Evolutionary conservation across 139 green algal species (phyloP).

Genomic region (Coelastrella sp.): DNA sequence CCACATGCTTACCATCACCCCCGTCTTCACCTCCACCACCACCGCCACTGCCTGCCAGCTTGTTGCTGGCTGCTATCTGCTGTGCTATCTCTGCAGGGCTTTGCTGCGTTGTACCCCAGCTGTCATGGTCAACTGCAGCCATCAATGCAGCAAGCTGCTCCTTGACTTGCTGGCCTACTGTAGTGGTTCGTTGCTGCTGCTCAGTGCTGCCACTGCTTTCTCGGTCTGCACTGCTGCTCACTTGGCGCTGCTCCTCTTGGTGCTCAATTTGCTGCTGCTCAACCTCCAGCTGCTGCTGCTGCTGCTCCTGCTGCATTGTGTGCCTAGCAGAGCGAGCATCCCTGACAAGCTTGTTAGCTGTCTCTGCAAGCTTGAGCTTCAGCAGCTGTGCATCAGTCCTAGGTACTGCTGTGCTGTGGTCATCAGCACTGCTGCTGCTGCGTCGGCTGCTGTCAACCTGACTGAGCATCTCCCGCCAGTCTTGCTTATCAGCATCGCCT

Average conservation of each 20-base stretch:
- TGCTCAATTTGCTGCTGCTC: not conserved
- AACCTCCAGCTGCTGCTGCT: not conserved
- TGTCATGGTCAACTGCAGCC: constrained; percentile 32
- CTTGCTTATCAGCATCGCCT: constrained; percentile 1
- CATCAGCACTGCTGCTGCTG: constrained; percentile 19
- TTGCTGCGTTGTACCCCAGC: constrained; percentile 45
- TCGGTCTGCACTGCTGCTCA: not conserved
- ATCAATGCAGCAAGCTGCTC: constrained; percentile 23
- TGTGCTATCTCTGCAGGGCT: constrained; percentile 44
- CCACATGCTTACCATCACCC: no score
- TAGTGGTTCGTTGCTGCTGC: not conserved
- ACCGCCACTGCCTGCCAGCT: not conserved
- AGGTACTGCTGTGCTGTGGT: constrained; percentile 4
- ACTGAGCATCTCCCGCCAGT: constrained; percentile 30
- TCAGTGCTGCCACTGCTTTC: not conserved
- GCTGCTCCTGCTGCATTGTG: not conserved
- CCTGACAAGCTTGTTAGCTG: constrained; percentile 2
- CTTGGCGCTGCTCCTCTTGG: no score
- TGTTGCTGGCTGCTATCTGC: constrained; percentile 47
- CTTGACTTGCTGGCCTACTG: not conserved
- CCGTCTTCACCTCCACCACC: not conserved
- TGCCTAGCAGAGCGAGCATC: not conserved
- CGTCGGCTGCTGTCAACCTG: not conserved
- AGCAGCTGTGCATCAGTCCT: constrained; percentile 37
- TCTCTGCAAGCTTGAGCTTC: not conserved